A percentile compares a stretch with the other conserved stretches of the same genome.
Evolutionary conservation across 164 flowering plant genomes (phyloP).

Genomic region (Cinnamomum micranthum): DNA sequence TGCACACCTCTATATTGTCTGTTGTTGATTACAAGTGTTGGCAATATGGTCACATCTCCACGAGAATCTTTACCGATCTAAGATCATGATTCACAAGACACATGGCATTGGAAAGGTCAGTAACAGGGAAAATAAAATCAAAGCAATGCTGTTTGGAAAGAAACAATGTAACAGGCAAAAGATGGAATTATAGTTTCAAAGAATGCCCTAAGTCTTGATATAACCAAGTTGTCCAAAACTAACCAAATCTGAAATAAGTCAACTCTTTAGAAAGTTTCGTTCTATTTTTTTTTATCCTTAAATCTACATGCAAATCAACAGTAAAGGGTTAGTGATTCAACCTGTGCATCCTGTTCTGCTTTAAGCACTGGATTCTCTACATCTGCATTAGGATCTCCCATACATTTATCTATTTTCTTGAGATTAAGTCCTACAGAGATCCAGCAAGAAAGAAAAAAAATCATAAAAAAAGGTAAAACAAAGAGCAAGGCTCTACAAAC

Average conservation of each 20-base stretch:
- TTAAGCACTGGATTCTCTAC: constrained; percentile 75
- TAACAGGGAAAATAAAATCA: not conserved
- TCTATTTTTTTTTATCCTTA: too few relatives aligned
- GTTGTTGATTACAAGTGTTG: constrained; percentile 86
- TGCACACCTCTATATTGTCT: constrained; percentile 84
- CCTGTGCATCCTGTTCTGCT: constrained; percentile 96
- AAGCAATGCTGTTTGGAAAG: not conserved
- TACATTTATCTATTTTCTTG: constrained; percentile 73
- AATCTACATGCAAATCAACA: not conserved
- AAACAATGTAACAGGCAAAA: too few relatives aligned
- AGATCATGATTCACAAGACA: constrained; percentile 5
- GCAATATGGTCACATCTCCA: constrained; percentile 94
- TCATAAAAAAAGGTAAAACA: not conserved
- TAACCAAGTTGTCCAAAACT: not conserved
- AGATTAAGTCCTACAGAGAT: constrained; percentile 57
- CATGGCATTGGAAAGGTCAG: not conserved
- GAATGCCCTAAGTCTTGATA: not conserved
- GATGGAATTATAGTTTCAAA: too few relatives aligned
- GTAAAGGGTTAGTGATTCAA: constrained; percentile 15
- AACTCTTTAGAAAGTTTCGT: not conserved
- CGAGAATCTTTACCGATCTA: constrained; percentile 87
- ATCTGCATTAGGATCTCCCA: constrained; percentile 83
- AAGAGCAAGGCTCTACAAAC: too few relatives aligned
- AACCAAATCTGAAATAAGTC: not conserved
- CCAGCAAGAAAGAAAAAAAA: not conserved